Conservation (phyloP, 2,329 filamentous ascomycete genomes). For the Sphaerostilbella broomeana region DNA sequence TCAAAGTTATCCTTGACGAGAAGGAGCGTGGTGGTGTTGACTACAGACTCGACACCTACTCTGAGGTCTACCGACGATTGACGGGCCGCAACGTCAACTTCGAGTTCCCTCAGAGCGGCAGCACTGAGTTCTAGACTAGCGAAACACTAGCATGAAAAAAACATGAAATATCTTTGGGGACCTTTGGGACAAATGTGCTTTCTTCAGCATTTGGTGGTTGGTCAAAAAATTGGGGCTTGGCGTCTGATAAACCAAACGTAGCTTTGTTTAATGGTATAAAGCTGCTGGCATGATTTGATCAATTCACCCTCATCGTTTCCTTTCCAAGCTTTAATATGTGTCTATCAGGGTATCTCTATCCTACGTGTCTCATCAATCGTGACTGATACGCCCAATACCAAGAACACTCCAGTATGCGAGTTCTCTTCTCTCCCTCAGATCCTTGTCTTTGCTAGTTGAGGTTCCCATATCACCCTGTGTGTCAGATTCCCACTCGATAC, state of each 20-base stretch:
- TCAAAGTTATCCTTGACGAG: constrained; percentile 99
- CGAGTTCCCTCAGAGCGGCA: constrained; percentile 88
- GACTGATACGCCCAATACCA: constrained; percentile 73
- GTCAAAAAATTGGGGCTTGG: constrained; percentile 41
- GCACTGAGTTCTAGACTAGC: constrained; percentile 51
- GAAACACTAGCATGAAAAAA: constrained; percentile 6
- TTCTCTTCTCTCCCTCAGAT: constrained; percentile 71
- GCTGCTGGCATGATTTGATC: constrained; percentile 34
- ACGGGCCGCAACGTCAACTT: constrained; percentile 96
- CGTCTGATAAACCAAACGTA: constrained; percentile 41
- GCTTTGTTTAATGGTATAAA: constrained; percentile 41
- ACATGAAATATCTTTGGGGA: neutral
- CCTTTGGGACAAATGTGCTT: constrained; percentile 23
- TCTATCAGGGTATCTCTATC: constrained; percentile 36
- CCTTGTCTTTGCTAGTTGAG: constrained; percentile 46
- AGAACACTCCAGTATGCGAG: constrained; percentile 94
- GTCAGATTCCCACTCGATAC: constrained; percentile 82
- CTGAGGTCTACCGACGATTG: constrained; percentile 97
- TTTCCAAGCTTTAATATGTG: constrained; percentile 16
- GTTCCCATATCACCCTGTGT: constrained; percentile 57
- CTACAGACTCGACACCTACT: constrained; percentile 99
- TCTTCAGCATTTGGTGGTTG: constrained; percentile 31
- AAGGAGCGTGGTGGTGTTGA: constrained; percentile 99
- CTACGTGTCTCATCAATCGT: constrained; percentile 27
- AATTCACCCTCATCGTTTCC: constrained; percentile 18